Evolutionary conservation across 176 grass and related monocot species (phyloP), one percentile per base, ranked within the genome.

Genomic region (Phoenix dactylifera): DNA sequence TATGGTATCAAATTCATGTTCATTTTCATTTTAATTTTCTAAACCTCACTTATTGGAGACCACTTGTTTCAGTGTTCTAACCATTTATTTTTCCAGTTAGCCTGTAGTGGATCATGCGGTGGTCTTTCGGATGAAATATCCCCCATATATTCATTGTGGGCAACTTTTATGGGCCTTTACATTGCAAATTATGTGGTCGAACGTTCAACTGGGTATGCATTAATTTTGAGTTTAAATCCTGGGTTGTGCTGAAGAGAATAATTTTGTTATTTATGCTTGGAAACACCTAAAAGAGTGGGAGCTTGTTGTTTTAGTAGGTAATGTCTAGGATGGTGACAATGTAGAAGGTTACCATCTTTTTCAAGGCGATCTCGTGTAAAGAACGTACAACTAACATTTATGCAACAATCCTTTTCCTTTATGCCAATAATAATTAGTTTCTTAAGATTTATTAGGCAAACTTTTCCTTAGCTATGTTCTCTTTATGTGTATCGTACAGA

Each of bases 151-250:
- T 91, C 92, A 59, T 77, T 97, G 69, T 97, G 92, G 92, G 92
- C 92, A 52, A 97, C 92, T 69, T 87, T 91, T 53, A 79, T 97
- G 62, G 87, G 92, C 24, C 92, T 97, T 66, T 97, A 90, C 71
- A 87, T 97, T 24, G 92, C 92, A 55, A 86, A 97, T 83, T 97
- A 88, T 85, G 92, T 97, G 1, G 79, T 97, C 16, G 92, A 97
- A 53, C 72, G 87, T 22, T 97, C 87, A 58, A 87, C 92, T n/a
- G 92, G 92, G 92, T 97, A 97, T 73, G 77, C 35, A 12, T 56
- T 20, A 56, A 20, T 68, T 55, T 44, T 14, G 35, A 44, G 35
- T 9, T 44, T 44, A 44, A 44, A 44, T 44, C 10, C 35, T 44
- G 35, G 35, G 10, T 44, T 44, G 35, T 44, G 35, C 35, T 44